phyloP scores from a whole-genome alignment of 176 grass and related monocot species.

The Thinopyrum elongatum region DNA sequence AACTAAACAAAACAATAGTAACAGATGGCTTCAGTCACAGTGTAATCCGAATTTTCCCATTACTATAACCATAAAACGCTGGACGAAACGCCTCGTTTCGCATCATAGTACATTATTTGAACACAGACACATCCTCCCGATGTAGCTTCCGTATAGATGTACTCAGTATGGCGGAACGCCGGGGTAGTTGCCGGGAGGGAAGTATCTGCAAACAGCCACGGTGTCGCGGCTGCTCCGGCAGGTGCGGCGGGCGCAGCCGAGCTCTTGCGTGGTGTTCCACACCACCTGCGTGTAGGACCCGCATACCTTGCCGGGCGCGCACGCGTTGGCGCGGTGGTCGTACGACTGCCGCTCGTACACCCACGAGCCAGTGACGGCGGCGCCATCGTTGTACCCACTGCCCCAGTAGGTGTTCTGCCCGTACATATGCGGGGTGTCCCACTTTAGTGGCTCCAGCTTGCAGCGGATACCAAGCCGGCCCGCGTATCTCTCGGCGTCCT shows the following conservation, averaged over 20 bases:
- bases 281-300: background rate
- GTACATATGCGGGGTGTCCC: too few species aligned
- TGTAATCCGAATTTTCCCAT: background rate
- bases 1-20: background rate
- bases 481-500: background rate
- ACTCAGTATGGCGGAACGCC: constrained; percentile 32
- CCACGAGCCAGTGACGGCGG: background rate
- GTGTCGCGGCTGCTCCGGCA: constrained; percentile 4
- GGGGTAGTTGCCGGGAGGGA: constrained; percentile 29
- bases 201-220: constrained; percentile 40
- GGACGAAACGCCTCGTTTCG: background rate
- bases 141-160: background rate
- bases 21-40: background rate
- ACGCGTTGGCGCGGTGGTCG: background rate
- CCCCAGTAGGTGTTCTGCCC: constrained; percentile 8
- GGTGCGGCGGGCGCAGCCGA: background rate
- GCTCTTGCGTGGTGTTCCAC: background rate
- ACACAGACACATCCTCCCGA: background rate
- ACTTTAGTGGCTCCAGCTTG: background rate
- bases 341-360: constrained; percentile 11
- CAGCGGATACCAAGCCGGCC: background rate
- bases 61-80: background rate
- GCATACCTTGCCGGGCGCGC: constrained; percentile 4
- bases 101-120: background rate
- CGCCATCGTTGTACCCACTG: background rate